phyloP scores from a whole-genome alignment of 768 basidiomycete species.

The Hirschioporus abietinus region DNA sequence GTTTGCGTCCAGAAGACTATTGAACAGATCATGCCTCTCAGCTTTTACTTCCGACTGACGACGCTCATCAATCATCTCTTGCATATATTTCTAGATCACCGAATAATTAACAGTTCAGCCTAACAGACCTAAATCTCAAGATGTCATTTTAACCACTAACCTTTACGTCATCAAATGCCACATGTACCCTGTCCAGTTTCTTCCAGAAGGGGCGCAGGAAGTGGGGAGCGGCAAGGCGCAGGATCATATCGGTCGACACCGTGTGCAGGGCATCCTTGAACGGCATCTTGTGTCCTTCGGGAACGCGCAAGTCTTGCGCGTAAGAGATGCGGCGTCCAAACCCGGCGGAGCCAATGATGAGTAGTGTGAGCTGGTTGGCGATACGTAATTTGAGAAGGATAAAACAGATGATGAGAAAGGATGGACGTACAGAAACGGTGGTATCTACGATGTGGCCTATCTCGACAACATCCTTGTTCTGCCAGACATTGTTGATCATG shows the following conservation, averaged over 20 bases:
- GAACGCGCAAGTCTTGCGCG: constrained; percentile 35
- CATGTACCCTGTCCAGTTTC: constrained; percentile 17
- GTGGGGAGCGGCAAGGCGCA: constrained; percentile 21
- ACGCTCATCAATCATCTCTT: constrained; percentile 48
- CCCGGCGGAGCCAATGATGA: constrained; percentile 51
- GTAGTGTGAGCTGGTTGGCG: constrained; percentile 41
- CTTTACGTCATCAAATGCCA: constrained; percentile 24
- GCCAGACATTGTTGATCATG: constrained; percentile 46
- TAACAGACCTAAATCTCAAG: not conserved
- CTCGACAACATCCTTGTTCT: constrained; percentile 30
- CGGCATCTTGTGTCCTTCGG: constrained; percentile 35
- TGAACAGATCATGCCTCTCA: constrained; percentile 47
- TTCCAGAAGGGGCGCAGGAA: constrained; percentile 22
- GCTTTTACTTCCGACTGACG: constrained; percentile 29
- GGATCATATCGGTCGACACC: constrained; percentile 23
- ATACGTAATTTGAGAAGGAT: not conserved
- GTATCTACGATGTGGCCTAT: constrained; percentile 45
- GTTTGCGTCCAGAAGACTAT: constrained; percentile 45
- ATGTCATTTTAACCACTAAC: constrained; percentile 9
- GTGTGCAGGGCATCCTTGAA: constrained; percentile 27
- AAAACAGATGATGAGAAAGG: not conserved
- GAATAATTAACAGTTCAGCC: not conserved
- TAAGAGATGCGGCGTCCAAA: constrained; percentile 49
- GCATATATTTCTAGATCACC: constrained; percentile 35
- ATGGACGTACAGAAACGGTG: constrained; percentile 43